Percentiles rank a stretch among this genome's conserved stretches.
These are phyloP conservation scores for Agrocybe chaxingu DNA, from an alignment of 768 basidiomycete genomes.

Conservation along the genomic window DNA sequence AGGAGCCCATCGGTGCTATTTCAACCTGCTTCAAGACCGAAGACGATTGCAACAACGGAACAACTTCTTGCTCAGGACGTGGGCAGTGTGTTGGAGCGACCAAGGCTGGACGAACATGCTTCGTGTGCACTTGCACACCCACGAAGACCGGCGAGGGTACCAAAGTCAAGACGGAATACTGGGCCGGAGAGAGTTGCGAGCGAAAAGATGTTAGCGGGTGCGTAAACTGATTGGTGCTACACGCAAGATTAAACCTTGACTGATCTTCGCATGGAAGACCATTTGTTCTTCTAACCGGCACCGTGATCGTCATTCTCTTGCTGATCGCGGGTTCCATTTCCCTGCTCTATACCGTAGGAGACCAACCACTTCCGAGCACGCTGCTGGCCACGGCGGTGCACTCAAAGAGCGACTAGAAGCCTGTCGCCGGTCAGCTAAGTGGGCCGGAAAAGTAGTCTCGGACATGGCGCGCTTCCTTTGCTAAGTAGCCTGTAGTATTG, in stretches of 20 bases:
- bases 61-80: conserved; percentile 64
- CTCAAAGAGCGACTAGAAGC: conserved; percentile 47
- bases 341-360: conserved; percentile 61
- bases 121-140: conserved; percentile 48
- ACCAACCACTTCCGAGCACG: conserved; percentile 68
- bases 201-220: conserved; percentile 79
- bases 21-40: conserved; percentile 60
- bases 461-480: not conserved
- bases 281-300: conserved; percentile 73
- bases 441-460: not conserved
- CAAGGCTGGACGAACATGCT: conserved; percentile 57
- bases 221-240: conserved; percentile 25
- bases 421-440: not conserved
- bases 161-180: conserved; percentile 55
- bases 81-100: conserved; percentile 62
- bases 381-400: conserved; percentile 58
- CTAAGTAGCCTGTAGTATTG: conserved; percentile 10
- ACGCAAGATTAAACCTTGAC: conserved; percentile 4
- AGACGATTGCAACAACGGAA: conserved; percentile 58
- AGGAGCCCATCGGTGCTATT: conserved; percentile 54
- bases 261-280: conserved; percentile 39
- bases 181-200: conserved; percentile 78
- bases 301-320: conserved; percentile 59
- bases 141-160: conserved; percentile 47
- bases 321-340: conserved; percentile 66